phyloP scores from a whole-genome alignment of 2,329 filamentous ascomycete genomes.

The Monilinia polystroma region DNA sequence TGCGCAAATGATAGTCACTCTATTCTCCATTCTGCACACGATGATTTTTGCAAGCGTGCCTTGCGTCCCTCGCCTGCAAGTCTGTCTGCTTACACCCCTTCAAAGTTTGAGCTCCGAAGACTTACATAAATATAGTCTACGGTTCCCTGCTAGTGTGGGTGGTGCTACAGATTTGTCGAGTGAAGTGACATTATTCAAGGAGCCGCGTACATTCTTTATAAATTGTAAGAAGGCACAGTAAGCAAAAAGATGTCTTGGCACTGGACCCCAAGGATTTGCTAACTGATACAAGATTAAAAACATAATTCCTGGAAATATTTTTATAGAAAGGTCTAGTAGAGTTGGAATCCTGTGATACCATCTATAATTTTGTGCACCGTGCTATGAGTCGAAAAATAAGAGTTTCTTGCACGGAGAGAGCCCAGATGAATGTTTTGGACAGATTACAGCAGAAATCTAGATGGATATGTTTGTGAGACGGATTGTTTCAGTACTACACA shows the following conservation, averaged over 20 bases:
- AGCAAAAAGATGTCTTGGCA: neutral
- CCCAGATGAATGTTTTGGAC: neutral
- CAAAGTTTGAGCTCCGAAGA: conserved; percentile 16
- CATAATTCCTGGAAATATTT: neutral
- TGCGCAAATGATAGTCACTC: neutral
- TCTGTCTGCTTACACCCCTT: conserved; percentile 5
- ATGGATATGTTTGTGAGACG: neutral
- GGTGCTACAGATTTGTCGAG: neutral
- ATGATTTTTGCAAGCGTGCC: neutral
- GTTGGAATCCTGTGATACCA: neutral
- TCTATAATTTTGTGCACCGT: too few relatives aligned
- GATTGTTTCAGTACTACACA: conserved; percentile 9
- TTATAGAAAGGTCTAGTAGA: neutral
- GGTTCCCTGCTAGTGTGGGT: conserved; percentile 7
- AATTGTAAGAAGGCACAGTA: neutral
- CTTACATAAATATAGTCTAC: conserved; percentile 7
- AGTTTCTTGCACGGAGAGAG: neutral
- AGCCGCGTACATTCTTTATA: conserved; percentile 7
- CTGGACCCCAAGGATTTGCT: neutral
- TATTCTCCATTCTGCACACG: neutral
- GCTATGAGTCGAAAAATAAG: neutral
- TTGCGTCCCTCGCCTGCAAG: neutral
- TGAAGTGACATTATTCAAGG: conserved; percentile 2
- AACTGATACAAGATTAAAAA: neutral
- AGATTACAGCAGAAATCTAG: neutral